Evolutionary conservation across 495 filamentous ascomycete species (phyloP).

Genomic region (Aspergillus steynii): DNA sequence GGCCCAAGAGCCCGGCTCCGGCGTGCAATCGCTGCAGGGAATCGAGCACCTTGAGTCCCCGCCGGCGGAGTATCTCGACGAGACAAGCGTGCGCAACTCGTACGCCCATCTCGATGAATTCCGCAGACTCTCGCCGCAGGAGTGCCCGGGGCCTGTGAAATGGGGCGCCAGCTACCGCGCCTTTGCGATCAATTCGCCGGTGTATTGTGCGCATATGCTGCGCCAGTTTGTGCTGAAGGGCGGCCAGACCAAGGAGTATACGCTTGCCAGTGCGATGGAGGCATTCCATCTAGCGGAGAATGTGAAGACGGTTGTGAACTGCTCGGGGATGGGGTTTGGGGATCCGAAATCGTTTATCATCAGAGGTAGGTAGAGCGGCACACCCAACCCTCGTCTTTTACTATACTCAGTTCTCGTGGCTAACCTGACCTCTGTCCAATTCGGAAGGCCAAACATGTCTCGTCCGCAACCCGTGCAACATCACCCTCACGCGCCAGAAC

Average conservation of each 20-base stretch:
- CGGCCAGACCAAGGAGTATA: slow-evolving; percentile 45
- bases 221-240: slow-evolving; percentile 52
- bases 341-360: slow-evolving; percentile 56
- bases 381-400: slow-evolving; percentile 8
- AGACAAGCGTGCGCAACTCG: slow-evolving; percentile 22
- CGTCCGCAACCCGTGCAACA: slow-evolving; percentile 46
- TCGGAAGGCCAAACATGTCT: slow-evolving; percentile 43
- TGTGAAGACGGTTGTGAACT: slow-evolving; percentile 57
- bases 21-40: slow-evolving; percentile 54
- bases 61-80: slow-evolving; percentile 41
- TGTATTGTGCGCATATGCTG: slow-evolving; percentile 59
- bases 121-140: slow-evolving; percentile 31
- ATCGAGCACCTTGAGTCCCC: slow-evolving; percentile 62
- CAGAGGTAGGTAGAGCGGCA: slow-evolving; percentile 32
- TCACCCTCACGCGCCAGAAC: slow-evolving; percentile 61
- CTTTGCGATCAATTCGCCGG: slow-evolving; percentile 61
- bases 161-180: slow-evolving; percentile 60
- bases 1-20: slow-evolving; percentile 42
- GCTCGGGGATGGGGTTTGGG: slow-evolving; percentile 55
- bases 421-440: background rate
- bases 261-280: slow-evolving; percentile 47
- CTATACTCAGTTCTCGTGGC: background rate
- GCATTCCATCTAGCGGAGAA: slow-evolving; percentile 41
- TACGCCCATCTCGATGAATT: slow-evolving; percentile 47
- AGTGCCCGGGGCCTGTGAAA: slow-evolving; percentile 47